phyloP scores from a whole-genome alignment of 306 rosid species.

The Citrullus colocynthis region DNA sequence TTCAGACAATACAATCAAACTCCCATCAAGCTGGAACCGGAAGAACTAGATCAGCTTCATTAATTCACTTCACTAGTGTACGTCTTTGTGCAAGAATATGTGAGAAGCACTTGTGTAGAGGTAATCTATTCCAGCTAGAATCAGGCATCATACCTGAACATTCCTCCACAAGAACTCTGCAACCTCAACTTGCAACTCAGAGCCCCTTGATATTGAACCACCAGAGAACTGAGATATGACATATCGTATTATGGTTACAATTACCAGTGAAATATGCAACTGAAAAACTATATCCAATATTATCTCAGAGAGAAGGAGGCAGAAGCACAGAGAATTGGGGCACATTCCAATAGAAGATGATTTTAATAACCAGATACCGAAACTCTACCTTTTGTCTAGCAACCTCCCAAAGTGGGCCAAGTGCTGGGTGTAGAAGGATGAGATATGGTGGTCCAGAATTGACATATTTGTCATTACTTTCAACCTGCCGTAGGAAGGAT shows the following conservation, averaged over 20 bases:
- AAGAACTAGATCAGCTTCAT: slow-evolving; percentile 25
- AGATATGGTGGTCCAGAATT: slow-evolving; percentile 90
- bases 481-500: slow-evolving; percentile 38
- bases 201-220: slow-evolving; percentile 73
- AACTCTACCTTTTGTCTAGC: slow-evolving; percentile 65
- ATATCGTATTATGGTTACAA: neutral
- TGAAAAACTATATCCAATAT: neutral
- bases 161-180: slow-evolving; percentile 85
- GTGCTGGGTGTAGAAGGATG: slow-evolving; percentile 86
- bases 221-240: slow-evolving; percentile 48
- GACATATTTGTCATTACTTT: slow-evolving; percentile 53
- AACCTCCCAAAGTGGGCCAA: slow-evolving; percentile 98
- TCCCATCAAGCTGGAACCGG: slow-evolving; percentile 61
- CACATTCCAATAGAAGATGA: neutral
- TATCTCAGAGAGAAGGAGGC: neutral
- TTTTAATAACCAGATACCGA: neutral
- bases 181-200: slow-evolving; percentile 84
- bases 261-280: neutral
- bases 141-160: slow-evolving; percentile 44
- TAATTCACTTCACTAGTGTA: neutral
- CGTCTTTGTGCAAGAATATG: neutral
- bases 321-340: neutral
- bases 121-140: neutral
- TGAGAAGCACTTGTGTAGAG: neutral
- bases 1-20: slow-evolving; percentile 56